Percentiles rank a stretch among this genome's conserved stretches.
phyloP scores from a whole-genome alignment of 2,329 filamentous ascomycete species.

The Colletotrichum liriopes region DNA sequence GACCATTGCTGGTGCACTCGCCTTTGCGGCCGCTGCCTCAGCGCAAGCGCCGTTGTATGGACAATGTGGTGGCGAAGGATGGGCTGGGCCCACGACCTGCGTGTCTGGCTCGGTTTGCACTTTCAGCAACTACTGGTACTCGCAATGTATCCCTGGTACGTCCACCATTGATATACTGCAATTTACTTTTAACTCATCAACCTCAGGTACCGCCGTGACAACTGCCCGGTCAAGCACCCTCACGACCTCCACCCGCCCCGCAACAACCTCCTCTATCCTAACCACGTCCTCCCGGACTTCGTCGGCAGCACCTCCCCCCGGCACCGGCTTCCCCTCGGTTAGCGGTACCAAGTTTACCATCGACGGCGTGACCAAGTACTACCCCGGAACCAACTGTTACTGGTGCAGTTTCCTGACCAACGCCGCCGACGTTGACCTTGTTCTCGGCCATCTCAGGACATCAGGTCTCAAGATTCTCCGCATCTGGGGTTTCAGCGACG shows the following conservation, averaged over 20 bases:
- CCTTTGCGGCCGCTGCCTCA: slow-evolving; percentile 38
- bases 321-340: slow-evolving; percentile 45
- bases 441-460: slow-evolving; percentile 62
- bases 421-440: slow-evolving; percentile 70
- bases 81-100: slow-evolving; percentile 61
- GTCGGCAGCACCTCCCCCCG: slow-evolving; percentile 36
- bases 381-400: slow-evolving; percentile 70
- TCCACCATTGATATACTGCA: slow-evolving; percentile 18
- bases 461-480: slow-evolving; percentile 71
- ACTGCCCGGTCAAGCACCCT: slow-evolving; percentile 30
- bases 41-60: slow-evolving; percentile 45
- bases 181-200: background rate
- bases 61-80: slow-evolving; percentile 63
- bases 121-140: slow-evolving; percentile 55
- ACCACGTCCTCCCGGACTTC: slow-evolving; percentile 41
- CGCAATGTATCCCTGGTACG: slow-evolving; percentile 53
- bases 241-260: slow-evolving; percentile 32
- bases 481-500: slow-evolving; percentile 76
- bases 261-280: slow-evolving; percentile 33
- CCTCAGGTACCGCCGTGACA: slow-evolving; percentile 36
- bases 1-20: slow-evolving; percentile 21
- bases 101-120: slow-evolving; percentile 56
- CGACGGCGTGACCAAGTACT: slow-evolving; percentile 63
- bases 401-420: slow-evolving; percentile 70
- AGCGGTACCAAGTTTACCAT: slow-evolving; percentile 57